Base-by-base conservation (phyloP, 331 rosid species). In the Spiraea crenata region DNA sequence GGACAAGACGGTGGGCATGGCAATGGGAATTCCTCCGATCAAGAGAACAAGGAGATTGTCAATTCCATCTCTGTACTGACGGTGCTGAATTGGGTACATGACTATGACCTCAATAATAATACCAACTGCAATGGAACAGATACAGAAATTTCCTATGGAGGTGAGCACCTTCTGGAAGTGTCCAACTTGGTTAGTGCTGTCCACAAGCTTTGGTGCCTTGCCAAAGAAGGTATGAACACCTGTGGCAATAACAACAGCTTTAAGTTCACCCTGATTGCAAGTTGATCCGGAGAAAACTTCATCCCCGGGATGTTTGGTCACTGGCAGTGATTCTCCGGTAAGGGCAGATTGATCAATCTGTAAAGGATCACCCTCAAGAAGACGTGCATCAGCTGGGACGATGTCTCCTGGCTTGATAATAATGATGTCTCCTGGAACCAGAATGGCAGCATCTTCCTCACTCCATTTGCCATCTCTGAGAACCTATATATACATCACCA, bases 151-250 rank as follows among this genome's bases (percentile, higher is more conserved):
- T 69, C 99, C 99, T 76, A 95, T 95, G 39, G 99, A 80, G 0
- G 96, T 83, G 64, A 95, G 97, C 74, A 95, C 99, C 79, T 75
- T 86, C 79, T 95, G 99, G 88, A 95, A 95, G 82, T 95, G 99
- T 7, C 99, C 99, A 75, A 95, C 99, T 81, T 95, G 95, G 83
- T 95, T 89, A 57, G 99, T 95, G 70, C 96, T 95, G 73, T 95
- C 99, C 63, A 95, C 99, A 57, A 95, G 95, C 69, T 95, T 97
- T 50, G 99, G 98, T 7, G 99, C 99, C 85, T 95, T 95, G 50
- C 99, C 99, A 0, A 95, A 95, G 84, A 95, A 95, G 37, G 99
- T 95, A 79, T 95, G 99, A 41, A 95, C 99, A 51, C 99, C 98
- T 4, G 99, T 95, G 70, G 99, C 99, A 49, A 95, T 95, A 64